phyloP scores from a whole-genome alignment of 2,329 filamentous ascomycete species.

The Zymoseptoria tritici region DNA sequence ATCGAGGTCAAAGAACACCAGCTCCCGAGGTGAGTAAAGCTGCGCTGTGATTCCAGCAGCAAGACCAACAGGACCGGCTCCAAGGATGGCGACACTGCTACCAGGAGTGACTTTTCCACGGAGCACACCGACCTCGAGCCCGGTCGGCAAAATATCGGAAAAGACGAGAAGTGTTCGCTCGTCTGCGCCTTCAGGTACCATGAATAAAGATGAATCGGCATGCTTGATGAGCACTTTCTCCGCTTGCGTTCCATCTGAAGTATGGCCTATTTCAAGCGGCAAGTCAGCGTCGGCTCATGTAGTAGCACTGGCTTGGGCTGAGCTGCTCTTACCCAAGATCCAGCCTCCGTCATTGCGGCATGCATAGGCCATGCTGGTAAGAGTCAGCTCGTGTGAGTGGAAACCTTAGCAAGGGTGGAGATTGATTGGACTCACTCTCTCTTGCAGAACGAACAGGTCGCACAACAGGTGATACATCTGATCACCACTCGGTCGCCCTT shows the following conservation, averaged over 20 bases:
- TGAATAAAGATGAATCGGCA: slow-evolving; percentile 43
- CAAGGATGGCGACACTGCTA: slow-evolving; percentile 47
- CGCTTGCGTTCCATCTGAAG: slow-evolving; percentile 49
- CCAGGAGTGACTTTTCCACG: slow-evolving; percentile 48
- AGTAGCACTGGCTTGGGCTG: too few relatives aligned
- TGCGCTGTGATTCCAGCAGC: slow-evolving; percentile 48
- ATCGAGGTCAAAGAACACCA: slow-evolving; percentile 49
- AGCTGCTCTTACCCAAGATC: slow-evolving; percentile 37
- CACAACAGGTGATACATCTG: slow-evolving; percentile 42
- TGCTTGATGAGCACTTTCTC: slow-evolving; percentile 49
- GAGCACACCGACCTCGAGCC: slow-evolving; percentile 48
- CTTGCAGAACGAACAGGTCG: slow-evolving; percentile 45
- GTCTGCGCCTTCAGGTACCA: slow-evolving; percentile 37
- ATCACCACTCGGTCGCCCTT: slow-evolving; percentile 46
- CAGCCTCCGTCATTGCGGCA: slow-evolving; percentile 47
- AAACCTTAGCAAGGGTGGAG: neutral
- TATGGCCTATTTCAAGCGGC: slow-evolving; percentile 27
- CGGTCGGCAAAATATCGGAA: slow-evolving; percentile 52
- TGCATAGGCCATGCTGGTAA: slow-evolving; percentile 44
- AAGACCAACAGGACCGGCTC: slow-evolving; percentile 48
- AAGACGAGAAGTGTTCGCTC: slow-evolving; percentile 43
- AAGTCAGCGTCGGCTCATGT: too few relatives aligned
- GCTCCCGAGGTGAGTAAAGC: slow-evolving; percentile 46
- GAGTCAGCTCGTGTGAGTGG: too few relatives aligned
- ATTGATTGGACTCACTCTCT: slow-evolving; percentile 7